Conservation (phyloP, 805 yeast species). For the Metschnikowia rubicola region DNA sequence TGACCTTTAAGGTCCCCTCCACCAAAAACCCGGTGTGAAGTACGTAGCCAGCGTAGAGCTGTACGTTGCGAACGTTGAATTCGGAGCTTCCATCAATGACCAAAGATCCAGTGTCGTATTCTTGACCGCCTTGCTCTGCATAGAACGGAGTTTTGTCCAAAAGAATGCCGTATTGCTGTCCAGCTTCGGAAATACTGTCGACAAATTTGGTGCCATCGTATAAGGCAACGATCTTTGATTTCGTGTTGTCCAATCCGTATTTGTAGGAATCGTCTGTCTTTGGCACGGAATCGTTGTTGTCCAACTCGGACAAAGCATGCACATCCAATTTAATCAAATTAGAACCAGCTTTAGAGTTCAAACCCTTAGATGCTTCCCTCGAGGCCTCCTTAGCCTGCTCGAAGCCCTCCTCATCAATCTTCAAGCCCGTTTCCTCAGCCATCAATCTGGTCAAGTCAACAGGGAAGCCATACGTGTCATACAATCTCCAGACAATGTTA, state of each 20-base stretch:
- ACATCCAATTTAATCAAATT: conserved; percentile 80
- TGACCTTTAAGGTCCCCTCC: conserved; percentile 71
- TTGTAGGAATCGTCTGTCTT: conserved; percentile 83
- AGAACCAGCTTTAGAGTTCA: conserved; percentile 57
- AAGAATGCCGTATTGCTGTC: conserved; percentile 68
- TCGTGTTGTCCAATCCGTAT: conserved; percentile 67
- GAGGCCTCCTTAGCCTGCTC: conserved; percentile 87
- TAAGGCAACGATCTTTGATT: conserved; percentile 68
- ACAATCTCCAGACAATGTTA: conserved; percentile 95
- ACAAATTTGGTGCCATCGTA: conserved; percentile 65
- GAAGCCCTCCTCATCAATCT: conserved; percentile 88
- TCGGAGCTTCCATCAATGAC: conserved; percentile 85
- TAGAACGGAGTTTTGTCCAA: conserved; percentile 91
- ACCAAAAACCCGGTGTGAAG: conserved; percentile 85
- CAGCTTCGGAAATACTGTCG: conserved; percentile 35
- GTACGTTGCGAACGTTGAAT: conserved; percentile 89
- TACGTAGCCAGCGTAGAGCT: conserved; percentile 89
- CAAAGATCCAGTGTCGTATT: conserved; percentile 88
- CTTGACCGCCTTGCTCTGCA: conserved; percentile 99
- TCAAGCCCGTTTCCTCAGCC: conserved; percentile 97
- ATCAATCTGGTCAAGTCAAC: conserved; percentile 94
- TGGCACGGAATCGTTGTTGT: conserved; percentile 54
- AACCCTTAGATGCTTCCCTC: conserved; percentile 92
- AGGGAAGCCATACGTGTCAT: conserved; percentile 98
- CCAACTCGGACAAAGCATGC: conserved; percentile 77